Evolutionary conservation across 2,329 filamentous ascomycete species (phyloP).

Genomic region (Epichloe typhina): DNA sequence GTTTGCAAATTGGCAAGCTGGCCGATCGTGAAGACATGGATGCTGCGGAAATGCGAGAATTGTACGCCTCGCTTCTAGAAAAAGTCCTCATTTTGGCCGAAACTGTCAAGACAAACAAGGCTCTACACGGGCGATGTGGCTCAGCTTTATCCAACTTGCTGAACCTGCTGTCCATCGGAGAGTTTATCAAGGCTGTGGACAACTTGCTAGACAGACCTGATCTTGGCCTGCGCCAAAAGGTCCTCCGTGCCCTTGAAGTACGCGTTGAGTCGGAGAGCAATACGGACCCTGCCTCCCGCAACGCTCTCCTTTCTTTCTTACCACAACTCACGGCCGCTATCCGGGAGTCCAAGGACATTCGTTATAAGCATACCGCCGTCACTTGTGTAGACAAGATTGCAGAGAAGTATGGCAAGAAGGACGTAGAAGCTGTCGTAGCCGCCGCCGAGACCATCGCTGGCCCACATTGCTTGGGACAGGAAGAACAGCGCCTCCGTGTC

Average conservation of each 20-base stretch:
- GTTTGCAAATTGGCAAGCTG: conserved; percentile 39
- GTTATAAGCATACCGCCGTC: conserved; percentile 74
- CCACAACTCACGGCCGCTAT: conserved; percentile 68
- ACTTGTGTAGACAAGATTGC: conserved; percentile 85
- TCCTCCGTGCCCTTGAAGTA: conserved; percentile 66
- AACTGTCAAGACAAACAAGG: conserved; percentile 42
- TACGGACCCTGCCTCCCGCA: conserved; percentile 53
- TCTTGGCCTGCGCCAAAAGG: conserved; percentile 63
- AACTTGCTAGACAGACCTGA: conserved; percentile 65
- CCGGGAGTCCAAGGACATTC: conserved; percentile 54
- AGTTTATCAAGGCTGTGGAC: conserved; percentile 83
- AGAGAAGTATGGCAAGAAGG: conserved; percentile 91
- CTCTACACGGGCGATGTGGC: conserved; percentile 45
- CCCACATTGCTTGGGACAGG: conserved; percentile 59
- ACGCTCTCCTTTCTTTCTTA: conserved; percentile 64
- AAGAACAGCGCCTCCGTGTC: conserved; percentile 58
- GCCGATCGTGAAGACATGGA: conserved; percentile 53
- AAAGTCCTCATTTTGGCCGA: conserved; percentile 54
- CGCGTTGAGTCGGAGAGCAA: conserved; percentile 64
- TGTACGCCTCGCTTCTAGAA: conserved; percentile 58
- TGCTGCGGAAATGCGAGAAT: conserved; percentile 49
- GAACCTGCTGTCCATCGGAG: conserved; percentile 68
- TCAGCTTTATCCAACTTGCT: conserved; percentile 69
- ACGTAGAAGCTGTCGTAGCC: conserved; percentile 59
- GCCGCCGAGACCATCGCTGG: conserved; percentile 69